Conservation (phyloP, 805 yeast species). For the Blastobotrys mokoenaii region DNA sequence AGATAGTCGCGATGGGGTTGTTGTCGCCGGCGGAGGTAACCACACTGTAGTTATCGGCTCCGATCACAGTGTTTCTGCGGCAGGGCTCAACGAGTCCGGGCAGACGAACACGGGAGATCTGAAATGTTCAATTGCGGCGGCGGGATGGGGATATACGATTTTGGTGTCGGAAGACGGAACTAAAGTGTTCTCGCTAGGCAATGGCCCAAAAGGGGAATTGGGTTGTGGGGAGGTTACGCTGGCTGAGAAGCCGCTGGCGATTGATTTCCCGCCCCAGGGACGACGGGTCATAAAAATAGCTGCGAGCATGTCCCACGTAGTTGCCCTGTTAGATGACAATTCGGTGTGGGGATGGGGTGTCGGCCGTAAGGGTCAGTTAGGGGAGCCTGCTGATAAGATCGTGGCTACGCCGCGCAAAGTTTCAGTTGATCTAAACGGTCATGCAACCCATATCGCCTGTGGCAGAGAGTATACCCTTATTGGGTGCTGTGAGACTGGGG, state of each 20-base stretch:
- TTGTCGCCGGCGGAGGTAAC: constrained; percentile 75
- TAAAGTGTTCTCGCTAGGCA: constrained; percentile 47
- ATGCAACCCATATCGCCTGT: constrained; percentile 25
- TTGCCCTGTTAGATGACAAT: constrained; percentile 31
- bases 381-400: constrained; percentile 17
- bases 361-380: constrained; percentile 50
- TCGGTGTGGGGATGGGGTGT: constrained; percentile 60
- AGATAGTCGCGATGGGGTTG: constrained; percentile 9
- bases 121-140: constrained; percentile 41
- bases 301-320: constrained; percentile 29
- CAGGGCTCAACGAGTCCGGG: constrained; percentile 52
- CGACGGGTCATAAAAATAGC: constrained; percentile 14
- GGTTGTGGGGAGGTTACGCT: constrained; percentile 38
- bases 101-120: constrained; percentile 40
- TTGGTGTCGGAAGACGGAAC: constrained; percentile 34
- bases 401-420: constrained; percentile 4
- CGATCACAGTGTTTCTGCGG: constrained; percentile 44
- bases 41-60: constrained; percentile 58
- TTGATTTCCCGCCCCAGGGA: constrained; percentile 16
- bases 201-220: constrained; percentile 66
- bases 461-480: constrained; percentile 55
- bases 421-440: neutral
- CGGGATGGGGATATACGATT: constrained; percentile 77
- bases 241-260: constrained; percentile 2
- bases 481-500: constrained; percentile 14